phyloP scores from a whole-genome alignment of 805 yeast genomes.

The Ogataea methylovora region DNA sequence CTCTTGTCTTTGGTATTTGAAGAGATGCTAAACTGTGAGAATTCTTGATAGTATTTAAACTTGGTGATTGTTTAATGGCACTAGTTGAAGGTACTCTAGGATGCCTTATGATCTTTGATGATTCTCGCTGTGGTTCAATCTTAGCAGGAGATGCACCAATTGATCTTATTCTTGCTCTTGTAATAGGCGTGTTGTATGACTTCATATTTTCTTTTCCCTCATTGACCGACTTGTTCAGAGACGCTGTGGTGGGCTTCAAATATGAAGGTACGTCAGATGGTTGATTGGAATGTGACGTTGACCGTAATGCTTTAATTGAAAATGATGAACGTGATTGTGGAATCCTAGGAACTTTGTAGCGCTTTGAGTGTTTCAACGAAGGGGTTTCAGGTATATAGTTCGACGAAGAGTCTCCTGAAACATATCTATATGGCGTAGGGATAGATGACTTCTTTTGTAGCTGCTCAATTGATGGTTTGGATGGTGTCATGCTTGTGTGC shows the following conservation, averaged over 20 bases:
- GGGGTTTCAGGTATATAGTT: too few relatives aligned
- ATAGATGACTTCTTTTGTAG: neutral
- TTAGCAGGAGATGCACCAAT: neutral
- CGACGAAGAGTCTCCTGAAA: too few relatives aligned
- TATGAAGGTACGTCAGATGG: conserved; percentile 10
- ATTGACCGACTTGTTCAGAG: conserved; percentile 4
- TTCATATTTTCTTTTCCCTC: conserved; percentile 12
- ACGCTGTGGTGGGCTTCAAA: conserved; percentile 14
- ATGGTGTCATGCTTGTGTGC: neutral
- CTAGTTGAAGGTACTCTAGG: too few relatives aligned
- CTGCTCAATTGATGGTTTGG: neutral
- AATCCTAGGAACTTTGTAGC: conserved; percentile 1
- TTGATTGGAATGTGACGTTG: conserved; percentile 1
- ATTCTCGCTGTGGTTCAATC: conserved; percentile 1
- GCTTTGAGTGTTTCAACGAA: too few relatives aligned
- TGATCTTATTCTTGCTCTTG: conserved; percentile 5
- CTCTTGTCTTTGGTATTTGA: too few relatives aligned
- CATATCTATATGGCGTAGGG: too few relatives aligned
- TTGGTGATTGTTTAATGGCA: too few relatives aligned
- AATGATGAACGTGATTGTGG: conserved; percentile 2
- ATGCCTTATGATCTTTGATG: too few relatives aligned
- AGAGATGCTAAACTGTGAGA: too few relatives aligned
- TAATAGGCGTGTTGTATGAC: neutral
- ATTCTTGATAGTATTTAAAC: too few relatives aligned
- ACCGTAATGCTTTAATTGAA: conserved; percentile 1